phyloP scores from a whole-genome alignment of 495 filamentous ascomycete genomes.

The Parathielavia appendiculata region DNA sequence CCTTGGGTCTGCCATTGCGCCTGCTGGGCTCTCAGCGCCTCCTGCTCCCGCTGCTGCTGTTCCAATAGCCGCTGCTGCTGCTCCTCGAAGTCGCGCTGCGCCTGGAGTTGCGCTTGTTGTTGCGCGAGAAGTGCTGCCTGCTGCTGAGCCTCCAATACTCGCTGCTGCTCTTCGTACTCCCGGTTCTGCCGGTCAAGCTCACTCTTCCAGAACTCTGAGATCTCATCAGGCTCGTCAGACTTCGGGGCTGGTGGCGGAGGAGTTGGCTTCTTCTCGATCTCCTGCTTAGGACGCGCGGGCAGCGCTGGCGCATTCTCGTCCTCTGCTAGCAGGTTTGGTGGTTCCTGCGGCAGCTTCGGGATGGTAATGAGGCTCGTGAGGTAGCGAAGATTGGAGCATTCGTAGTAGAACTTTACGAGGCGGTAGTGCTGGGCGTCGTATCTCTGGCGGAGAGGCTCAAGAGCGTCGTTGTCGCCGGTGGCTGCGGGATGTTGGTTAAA shows the following conservation, averaged over 20 bases:
- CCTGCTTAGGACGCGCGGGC: conserved; percentile 72
- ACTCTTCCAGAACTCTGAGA: conserved; percentile 96
- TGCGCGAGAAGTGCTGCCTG: conserved; percentile 58
- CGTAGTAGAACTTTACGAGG: conserved; percentile 95
- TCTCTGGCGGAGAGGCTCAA: conserved; percentile 77
- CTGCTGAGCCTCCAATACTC: conserved; percentile 77
- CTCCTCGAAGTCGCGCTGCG: conserved; percentile 90
- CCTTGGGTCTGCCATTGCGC: conserved; percentile 89
- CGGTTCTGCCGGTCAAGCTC: conserved; percentile 85
- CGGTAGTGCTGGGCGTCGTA: conserved; percentile 96
- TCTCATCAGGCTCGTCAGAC: conserved; percentile 80
- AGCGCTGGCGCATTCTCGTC: conserved; percentile 78
- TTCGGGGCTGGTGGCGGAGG: conserved; percentile 56
- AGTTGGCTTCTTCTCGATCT: conserved; percentile 59
- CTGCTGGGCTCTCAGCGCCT: conserved; percentile 81
- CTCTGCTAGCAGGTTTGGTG: conserved; percentile 79
- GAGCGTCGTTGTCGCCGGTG: conserved; percentile 91
- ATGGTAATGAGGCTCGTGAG: conserved; percentile 94
- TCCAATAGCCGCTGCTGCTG: conserved; percentile 84
- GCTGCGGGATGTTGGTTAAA: conserved; percentile 46
- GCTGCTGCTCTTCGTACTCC: conserved; percentile 90
- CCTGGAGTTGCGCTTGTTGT: conserved; percentile 71
- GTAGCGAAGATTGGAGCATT: conserved; percentile 95
- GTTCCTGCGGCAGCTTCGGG: conserved; percentile 90
- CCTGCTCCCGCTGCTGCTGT: conserved; percentile 84